Percentiles rank a stretch among this genome's conserved stretches.
These are phyloP conservation scores for Candida maesae DNA, from an alignment of 805 yeast species.

Conservation along the genomic window DNA sequence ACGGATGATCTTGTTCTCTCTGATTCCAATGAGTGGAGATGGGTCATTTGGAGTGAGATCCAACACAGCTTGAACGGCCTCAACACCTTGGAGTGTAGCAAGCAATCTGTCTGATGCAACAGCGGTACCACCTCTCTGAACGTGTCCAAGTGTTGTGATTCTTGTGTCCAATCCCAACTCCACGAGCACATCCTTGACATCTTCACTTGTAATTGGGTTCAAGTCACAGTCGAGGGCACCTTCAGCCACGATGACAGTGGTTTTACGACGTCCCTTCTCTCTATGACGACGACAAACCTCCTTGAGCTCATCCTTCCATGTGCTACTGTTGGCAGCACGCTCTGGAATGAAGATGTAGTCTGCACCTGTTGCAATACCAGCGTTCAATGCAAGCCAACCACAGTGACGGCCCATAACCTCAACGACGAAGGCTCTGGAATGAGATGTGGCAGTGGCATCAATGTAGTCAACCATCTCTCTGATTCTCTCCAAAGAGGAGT, in stretches of 20 bases:
- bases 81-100: conserved; percentile 96
- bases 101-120: conserved; percentile 90
- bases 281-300: conserved; percentile 72
- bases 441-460: conserved; percentile 96
- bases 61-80: conserved; percentile 90
- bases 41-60: conserved; percentile 87
- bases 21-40: conserved; percentile 89
- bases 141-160: conserved; percentile 94
- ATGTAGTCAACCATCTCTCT: conserved; percentile 94
- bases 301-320: conserved; percentile 65
- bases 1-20: conserved; percentile 82
- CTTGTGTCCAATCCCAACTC: conserved; percentile 89
- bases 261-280: conserved; percentile 83
- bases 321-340: conserved; percentile 69
- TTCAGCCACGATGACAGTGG: conserved; percentile 96
- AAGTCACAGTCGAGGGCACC: conserved; percentile 88
- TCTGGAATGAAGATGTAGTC: conserved; percentile 95
- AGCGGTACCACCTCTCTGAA: conserved; percentile 98
- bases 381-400: conserved; percentile 98
- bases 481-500: conserved; percentile 87
- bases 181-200: conserved; percentile 78
- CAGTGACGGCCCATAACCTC: conserved; percentile 99
- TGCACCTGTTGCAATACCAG: conserved; percentile 95
- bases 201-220: conserved; percentile 73
- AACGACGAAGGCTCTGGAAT: conserved; percentile 94